Conservation (phyloP, 179 eudicot species). For the Pouteria campechiana region DNA sequence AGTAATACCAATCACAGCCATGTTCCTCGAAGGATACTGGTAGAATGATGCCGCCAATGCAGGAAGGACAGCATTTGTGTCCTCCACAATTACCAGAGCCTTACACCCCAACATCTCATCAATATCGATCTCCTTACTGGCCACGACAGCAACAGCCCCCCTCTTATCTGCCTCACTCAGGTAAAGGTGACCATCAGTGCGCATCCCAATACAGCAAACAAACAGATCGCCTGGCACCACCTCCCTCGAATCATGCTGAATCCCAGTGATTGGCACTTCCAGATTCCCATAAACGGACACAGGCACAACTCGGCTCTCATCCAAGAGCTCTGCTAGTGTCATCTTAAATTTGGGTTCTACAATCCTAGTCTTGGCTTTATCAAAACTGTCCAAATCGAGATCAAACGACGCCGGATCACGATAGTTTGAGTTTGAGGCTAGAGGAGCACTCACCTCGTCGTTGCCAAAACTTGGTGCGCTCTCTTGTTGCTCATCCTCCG, state of each 20-base stretch:
- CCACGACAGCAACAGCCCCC: constrained; percentile 95
- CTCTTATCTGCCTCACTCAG: constrained; percentile 88
- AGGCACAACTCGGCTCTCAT: constrained; percentile 89
- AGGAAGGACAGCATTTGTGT: constrained; percentile 60
- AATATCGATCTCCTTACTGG: constrained; percentile 88
- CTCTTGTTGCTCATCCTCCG: constrained; percentile 23
- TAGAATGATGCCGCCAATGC: constrained; percentile 74
- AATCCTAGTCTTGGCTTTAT: constrained; percentile 45
- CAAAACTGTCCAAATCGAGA: constrained; percentile 56
- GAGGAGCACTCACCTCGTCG: constrained; percentile 29
- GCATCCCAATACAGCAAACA: constrained; percentile 81
- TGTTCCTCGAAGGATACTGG: constrained; percentile 57
- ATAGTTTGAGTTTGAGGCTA: constrained; percentile 14
- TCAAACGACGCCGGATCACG: constrained; percentile 31
- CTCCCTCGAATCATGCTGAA: constrained; percentile 82
- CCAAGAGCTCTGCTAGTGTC: constrained; percentile 86
- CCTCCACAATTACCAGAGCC: constrained; percentile 93
- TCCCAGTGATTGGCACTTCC: constrained; percentile 74
- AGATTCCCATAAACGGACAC: constrained; percentile 74
- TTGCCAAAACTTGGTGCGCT: constrained; percentile 16
- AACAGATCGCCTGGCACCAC: constrained; percentile 87
- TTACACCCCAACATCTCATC: constrained; percentile 87
- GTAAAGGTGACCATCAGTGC: constrained; percentile 63
- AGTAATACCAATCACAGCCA: constrained; percentile 79
- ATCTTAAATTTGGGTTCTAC: constrained; percentile 79